A percentile compares a stretch with the other conserved stretches of the same genome.
Conservation (phyloP, 306 rosid genomes). For the Sechiopsis laciniata region DNA sequence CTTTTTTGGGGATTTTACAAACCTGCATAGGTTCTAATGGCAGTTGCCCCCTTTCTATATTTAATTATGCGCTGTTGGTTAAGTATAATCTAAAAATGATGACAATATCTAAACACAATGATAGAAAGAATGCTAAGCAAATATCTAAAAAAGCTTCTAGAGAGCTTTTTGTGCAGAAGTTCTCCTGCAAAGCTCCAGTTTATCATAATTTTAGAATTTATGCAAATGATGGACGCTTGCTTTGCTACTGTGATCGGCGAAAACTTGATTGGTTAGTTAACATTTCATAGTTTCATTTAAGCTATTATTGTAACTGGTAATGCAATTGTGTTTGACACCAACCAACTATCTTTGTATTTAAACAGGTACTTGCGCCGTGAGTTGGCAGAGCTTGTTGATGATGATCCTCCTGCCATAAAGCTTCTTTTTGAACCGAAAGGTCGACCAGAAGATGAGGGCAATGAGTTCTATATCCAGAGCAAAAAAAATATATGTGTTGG, state of each 20-base stretch:
- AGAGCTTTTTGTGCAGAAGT: conserved; percentile 75
- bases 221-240: conserved; percentile 92
- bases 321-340: conserved; percentile 4
- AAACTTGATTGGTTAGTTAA: conserved; percentile 86
- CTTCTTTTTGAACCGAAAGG: conserved; percentile 98
- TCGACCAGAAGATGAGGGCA: conserved; percentile 96
- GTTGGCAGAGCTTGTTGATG: conserved; percentile 74
- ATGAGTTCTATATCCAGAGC: conserved; percentile 86
- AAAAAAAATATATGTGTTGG: conserved; percentile 94
- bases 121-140: conserved; percentile 42
- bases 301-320: neutral
- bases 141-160: conserved; percentile 63
- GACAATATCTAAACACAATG: conserved; percentile 38
- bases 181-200: conserved; percentile 93
- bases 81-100: conserved; percentile 47
- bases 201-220: conserved; percentile 90
- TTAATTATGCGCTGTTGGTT: conserved; percentile 63
- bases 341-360: conserved; percentile 26
- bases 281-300: conserved; percentile 23
- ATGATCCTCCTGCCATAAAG: conserved; percentile 80
- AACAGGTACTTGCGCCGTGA: conserved; percentile 75
- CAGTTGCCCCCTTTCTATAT: conserved; percentile 68
- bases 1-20: conserved; percentile 56
- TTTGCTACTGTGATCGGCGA: conserved; percentile 88
- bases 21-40: conserved; percentile 77